Evolutionary conservation across 139 green algal genomes (phyloP).

Genomic region (Pseudopediastrum boryanum): DNA sequence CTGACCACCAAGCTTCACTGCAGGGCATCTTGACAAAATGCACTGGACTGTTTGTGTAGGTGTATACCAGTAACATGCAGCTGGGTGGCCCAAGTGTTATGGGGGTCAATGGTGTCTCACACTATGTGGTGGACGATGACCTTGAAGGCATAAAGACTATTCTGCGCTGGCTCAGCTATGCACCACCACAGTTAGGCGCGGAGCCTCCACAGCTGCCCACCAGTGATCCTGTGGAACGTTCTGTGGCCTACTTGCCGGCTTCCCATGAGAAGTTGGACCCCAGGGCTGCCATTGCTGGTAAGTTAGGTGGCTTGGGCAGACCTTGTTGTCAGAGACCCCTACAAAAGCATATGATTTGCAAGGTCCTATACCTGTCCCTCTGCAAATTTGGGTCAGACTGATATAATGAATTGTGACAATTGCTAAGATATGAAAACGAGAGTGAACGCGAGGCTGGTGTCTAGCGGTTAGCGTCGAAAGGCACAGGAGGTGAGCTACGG

Average conservation of each 20-base stretch:
- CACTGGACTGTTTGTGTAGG: constrained; percentile 50
- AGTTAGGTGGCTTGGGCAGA: neutral
- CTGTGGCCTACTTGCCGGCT: constrained; percentile 68
- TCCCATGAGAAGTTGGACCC: constrained; percentile 85
- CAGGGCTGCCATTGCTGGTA: constrained; percentile 74
- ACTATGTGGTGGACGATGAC: constrained; percentile 94
- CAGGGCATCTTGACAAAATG: too few species aligned
- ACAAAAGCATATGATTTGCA: too few species aligned
- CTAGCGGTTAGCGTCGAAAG: too few species aligned
- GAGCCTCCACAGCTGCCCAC: constrained; percentile 60
- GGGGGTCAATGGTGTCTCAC: constrained; percentile 94
- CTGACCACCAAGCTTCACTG: too few species aligned
- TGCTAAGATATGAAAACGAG: too few species aligned
- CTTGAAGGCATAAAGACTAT: constrained; percentile 73
- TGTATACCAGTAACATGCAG: constrained; percentile 98
- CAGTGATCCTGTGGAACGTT: constrained; percentile 68
- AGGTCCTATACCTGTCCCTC: too few species aligned
- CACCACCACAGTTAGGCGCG: constrained; percentile 64
- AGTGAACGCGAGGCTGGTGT: too few species aligned
- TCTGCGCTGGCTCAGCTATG: constrained; percentile 79
- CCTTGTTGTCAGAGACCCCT: too few species aligned
- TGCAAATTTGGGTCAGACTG: too few species aligned
- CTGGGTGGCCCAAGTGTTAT: constrained; percentile 94
- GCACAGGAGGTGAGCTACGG: too few species aligned
- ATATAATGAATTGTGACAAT: too few species aligned